These are phyloP conservation scores for Plasmodium reichenowi DNA, from an alignment of 169 alveolate species.

Conservation along the genomic window DNA sequence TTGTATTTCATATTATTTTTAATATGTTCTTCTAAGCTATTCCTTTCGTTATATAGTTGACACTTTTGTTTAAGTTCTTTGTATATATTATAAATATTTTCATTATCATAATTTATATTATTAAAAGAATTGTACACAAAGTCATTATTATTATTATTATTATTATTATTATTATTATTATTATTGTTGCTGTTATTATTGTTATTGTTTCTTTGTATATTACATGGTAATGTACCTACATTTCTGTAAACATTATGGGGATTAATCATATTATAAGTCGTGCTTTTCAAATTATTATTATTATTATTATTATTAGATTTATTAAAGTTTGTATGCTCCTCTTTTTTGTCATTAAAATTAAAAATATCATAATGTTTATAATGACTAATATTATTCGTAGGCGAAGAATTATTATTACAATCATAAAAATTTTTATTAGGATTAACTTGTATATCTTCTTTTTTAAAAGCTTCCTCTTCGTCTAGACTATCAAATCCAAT, in stretches of 20 bases:
- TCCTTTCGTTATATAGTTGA: constrained; percentile 21
- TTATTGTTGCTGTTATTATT: neutral
- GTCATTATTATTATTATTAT: neutral
- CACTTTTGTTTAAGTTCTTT: constrained; percentile 26
- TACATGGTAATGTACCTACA: neutral
- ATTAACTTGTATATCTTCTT: too few relatives aligned
- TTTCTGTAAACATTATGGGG: neutral
- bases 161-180: neutral
- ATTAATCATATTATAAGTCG: neutral
- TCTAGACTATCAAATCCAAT: too few relatives aligned
- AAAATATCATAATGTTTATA: too few relatives aligned
- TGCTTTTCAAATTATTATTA: neutral
- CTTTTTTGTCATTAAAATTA: constrained; percentile 3
- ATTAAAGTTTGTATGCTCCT: neutral
- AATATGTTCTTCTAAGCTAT: neutral
- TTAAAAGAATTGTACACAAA: neutral
- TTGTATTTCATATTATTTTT: constrained; percentile 24
- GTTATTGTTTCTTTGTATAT: neutral
- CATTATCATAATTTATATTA: constrained; percentile 19
- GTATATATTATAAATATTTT: constrained; percentile 42
- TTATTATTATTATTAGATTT: neutral
- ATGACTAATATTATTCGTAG: too few relatives aligned
- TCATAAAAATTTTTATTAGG: too few relatives aligned
- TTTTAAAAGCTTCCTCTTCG: too few relatives aligned
- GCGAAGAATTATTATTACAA: too few relatives aligned